Evolutionary conservation across 2,329 filamentous ascomycete genomes (phyloP), one percentile per base, ranked within the genome.

Genomic region (Bipolaris sorokiniana): DNA sequence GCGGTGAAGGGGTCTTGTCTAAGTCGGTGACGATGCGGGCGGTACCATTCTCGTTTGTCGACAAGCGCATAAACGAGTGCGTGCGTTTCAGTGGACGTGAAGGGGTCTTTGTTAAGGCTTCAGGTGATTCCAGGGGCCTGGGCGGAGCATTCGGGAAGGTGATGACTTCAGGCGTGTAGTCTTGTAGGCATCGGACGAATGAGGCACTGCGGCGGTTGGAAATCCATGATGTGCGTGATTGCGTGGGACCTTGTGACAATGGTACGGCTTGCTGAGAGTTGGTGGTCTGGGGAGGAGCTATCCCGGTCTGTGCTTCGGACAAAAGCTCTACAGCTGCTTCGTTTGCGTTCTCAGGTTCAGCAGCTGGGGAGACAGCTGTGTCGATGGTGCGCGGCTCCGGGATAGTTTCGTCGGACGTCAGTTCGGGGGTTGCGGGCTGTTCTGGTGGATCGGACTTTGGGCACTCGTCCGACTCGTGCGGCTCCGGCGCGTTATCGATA

Each of bases 21-120:
- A 88, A 84, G 52, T 89, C 82, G 15, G 85, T 86, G 20, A 93
- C 86, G 49, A 97, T 83, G 68, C 94, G 90, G n/a, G 94, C 94
- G 71, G 93, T 94, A 64, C 94, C 94, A 70, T 97, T 92, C 31
- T 93, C 84, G 16, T 91, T 95, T 70, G 95, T 87, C 1, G 91
- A 92, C 26, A 97, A 82, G 47, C 92, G 88, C 55, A 96, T 84
- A 26, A 85, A 83, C 47, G 84, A 84, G 38, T 77, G 72, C 6
- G 69, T 63, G 55, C 75, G 75, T 59, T 75, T 76, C 31, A 78
- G 54, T 2, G 74, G 55, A 34, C 62, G 81, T 67, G 51, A 78
- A 80, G 70, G 84, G 82, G 70, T 83, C n/a, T 58, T 58, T 33
- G 48, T 55, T 10, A 44, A n/a, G 7, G 22, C 26, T 26, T 65